phyloP scores from a whole-genome alignment of 2,329 filamentous ascomycete genomes.

The Aspergillus piperis region DNA sequence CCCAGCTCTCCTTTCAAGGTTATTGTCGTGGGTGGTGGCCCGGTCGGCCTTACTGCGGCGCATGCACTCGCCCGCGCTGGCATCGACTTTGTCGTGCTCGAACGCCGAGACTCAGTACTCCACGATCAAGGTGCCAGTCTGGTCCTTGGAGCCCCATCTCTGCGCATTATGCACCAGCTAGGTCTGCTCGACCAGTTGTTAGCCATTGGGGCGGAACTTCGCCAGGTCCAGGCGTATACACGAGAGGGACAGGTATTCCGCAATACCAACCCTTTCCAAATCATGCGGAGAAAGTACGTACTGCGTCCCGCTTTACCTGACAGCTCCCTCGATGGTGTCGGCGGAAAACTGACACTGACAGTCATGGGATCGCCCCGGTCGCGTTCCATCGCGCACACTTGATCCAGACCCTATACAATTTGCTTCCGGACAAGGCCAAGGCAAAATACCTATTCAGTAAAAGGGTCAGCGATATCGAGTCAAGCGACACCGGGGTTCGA shows the following conservation, averaged over 20 bases:
- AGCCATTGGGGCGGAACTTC: neutral
- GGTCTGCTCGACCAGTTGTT: neutral
- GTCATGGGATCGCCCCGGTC: conserved; percentile 12
- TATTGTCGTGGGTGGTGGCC: conserved; percentile 21
- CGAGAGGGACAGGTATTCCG: neutral
- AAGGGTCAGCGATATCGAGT: neutral
- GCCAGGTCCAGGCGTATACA: neutral
- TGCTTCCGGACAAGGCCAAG: conserved; percentile 8
- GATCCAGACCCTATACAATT: conserved; percentile 13
- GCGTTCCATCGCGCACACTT: conserved; percentile 19
- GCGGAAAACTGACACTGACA: neutral
- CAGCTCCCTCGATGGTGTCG: too few relatives aligned
- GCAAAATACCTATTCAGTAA: neutral
- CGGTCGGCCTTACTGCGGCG: conserved; percentile 20
- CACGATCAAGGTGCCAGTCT: conserved; percentile 32
- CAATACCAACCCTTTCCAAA: neutral
- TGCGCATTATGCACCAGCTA: conserved; percentile 15
- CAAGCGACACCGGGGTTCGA: neutral
- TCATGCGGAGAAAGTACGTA: conserved; percentile 3
- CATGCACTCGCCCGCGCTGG: conserved; percentile 22
- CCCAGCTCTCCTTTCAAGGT: conserved; percentile 33
- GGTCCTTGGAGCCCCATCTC: conserved; percentile 26
- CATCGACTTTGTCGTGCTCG: conserved; percentile 41
- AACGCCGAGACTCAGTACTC: conserved; percentile 28
- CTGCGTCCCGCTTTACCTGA: neutral